Evolutionary conservation across 2,329 filamentous ascomycete species (phyloP).

Genomic region (Escovopsis weberi): DNA sequence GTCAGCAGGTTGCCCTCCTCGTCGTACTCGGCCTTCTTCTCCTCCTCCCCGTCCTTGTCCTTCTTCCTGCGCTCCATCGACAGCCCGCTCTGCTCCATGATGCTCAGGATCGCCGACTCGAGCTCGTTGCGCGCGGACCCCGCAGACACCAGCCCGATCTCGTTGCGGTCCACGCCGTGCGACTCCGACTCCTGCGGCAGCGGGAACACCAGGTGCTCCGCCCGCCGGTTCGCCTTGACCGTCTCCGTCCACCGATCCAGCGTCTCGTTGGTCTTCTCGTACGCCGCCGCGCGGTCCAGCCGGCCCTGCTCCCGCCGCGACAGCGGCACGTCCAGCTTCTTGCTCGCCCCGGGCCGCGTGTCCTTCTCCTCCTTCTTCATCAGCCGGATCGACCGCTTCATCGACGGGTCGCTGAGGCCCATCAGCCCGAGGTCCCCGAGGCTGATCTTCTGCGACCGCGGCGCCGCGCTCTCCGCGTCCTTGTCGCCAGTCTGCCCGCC

Average conservation of each 20-base stretch:
- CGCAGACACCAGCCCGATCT: conserved; percentile 50
- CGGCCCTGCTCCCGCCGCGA: conserved; percentile 77
- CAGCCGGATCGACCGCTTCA: conserved; percentile 68
- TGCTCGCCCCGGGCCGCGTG: conserved; percentile 27
- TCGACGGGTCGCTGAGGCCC: conserved; percentile 55
- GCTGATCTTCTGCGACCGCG: conserved; percentile 53
- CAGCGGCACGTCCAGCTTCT: conserved; percentile 70
- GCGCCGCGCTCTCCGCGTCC: conserved; percentile 24
- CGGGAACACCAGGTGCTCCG: conserved; percentile 82
- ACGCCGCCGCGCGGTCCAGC: conserved; percentile 67
- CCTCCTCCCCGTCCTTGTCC: conserved; percentile 43
- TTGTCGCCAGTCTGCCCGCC: conserved; percentile 47
- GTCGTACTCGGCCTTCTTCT: conserved; percentile 47
- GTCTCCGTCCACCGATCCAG: conserved; percentile 87
- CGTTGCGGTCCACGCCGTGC: conserved; percentile 44
- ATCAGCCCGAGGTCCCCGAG: conserved; percentile 60
- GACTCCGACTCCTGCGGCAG: conserved; percentile 56
- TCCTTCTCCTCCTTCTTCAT: conserved; percentile 49
- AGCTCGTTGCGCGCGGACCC: conserved; percentile 58
- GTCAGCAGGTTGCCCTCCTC: conserved; percentile 60
- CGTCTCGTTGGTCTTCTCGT: conserved; percentile 82
- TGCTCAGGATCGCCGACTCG: conserved; percentile 72
- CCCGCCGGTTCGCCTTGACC: conserved; percentile 82
- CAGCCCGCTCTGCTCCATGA: conserved; percentile 80
- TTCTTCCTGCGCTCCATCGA: conserved; percentile 36